These are phyloP conservation scores for Chalaropsis thielavioides DNA, from an alignment of 2,329 filamentous ascomycete genomes.

Conservation along the genomic window DNA sequence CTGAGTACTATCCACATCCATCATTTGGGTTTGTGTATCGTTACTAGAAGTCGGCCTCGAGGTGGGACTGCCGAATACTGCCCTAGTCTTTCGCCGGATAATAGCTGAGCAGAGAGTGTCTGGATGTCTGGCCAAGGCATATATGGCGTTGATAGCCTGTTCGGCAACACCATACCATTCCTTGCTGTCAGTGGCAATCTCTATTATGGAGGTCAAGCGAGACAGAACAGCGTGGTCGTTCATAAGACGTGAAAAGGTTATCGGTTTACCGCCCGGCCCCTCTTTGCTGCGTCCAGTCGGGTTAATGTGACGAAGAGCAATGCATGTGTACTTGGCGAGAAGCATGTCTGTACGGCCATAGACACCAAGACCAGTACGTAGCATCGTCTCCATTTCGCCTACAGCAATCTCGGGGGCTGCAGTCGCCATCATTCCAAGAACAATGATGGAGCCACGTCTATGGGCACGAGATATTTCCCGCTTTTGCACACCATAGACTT, in stretches of 20 bases:
- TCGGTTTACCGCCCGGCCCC: conserved; percentile 49
- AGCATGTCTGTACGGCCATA: conserved; percentile 72
- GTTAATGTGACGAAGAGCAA: conserved; percentile 82
- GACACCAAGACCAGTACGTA: conserved; percentile 72
- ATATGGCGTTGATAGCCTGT: conserved; percentile 91
- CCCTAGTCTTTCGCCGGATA: conserved; percentile 69
- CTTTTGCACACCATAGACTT: conserved; percentile 89
- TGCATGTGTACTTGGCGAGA: conserved; percentile 87
- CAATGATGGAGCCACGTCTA: conserved; percentile 83
- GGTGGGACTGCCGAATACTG: conserved; percentile 48
- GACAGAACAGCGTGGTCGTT: conserved; percentile 84
- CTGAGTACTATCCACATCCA: conserved; percentile 20
- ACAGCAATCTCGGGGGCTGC: conserved; percentile 88
- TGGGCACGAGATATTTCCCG: conserved; percentile 86
- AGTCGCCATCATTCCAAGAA: conserved; percentile 88
- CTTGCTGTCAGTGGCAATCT: conserved; percentile 75
- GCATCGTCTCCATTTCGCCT: conserved; percentile 86
- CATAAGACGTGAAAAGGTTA: conserved; percentile 60
- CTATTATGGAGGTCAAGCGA: conserved; percentile 69
- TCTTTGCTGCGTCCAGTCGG: conserved; percentile 55
- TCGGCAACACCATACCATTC: conserved; percentile 96
- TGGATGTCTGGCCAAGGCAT: conserved; percentile 82
- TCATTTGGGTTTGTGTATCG: conserved; percentile 26
- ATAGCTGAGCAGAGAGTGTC: conserved; percentile 88
- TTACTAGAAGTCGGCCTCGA: conserved; percentile 23